phyloP scores from a whole-genome alignment of 106 monocot genomes.

The Xerophyta viscosa region DNA sequence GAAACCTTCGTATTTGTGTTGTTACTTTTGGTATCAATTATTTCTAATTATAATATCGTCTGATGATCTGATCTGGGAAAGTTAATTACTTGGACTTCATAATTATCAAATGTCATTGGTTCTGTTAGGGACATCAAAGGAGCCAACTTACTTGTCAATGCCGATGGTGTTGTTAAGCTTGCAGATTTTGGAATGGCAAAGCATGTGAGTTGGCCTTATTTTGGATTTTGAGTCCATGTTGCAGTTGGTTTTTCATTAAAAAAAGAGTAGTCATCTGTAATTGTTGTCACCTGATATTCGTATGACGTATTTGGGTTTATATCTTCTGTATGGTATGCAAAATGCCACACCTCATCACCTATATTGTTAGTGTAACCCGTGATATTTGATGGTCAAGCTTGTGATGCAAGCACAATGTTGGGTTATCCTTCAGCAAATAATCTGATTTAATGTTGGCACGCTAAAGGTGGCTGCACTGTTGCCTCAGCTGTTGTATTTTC shows the following conservation, averaged over 20 bases:
- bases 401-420: too few relatives aligned
- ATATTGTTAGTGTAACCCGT: too few relatives aligned
- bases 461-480: too few relatives aligned
- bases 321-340: too few relatives aligned
- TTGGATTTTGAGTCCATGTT: background rate
- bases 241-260: background rate
- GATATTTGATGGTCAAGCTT: too few relatives aligned
- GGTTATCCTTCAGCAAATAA: too few relatives aligned
- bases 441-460: too few relatives aligned
- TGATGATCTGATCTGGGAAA: too few relatives aligned
- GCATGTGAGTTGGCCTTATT: conserved; percentile 50
- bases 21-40: background rate
- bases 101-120: background rate
- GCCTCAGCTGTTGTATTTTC: too few relatives aligned
- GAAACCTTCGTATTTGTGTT: background rate
- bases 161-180: conserved; percentile 72
- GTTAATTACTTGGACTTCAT: background rate
- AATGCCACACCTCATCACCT: too few relatives aligned
- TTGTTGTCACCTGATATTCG: too few relatives aligned
- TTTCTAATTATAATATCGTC: background rate
- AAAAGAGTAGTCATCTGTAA: background rate
- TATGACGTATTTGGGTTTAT: too few relatives aligned
- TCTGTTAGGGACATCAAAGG: conserved; percentile 82
- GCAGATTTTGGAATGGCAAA: conserved; percentile 99
- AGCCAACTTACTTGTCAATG: conserved; percentile 82